Percentiles rank a stretch among this genome's conserved stretches.
These are phyloP conservation scores for Candolleomyces efflorescens DNA, from an alignment of 768 basidiomycete species.

Conservation along the genomic window DNA sequence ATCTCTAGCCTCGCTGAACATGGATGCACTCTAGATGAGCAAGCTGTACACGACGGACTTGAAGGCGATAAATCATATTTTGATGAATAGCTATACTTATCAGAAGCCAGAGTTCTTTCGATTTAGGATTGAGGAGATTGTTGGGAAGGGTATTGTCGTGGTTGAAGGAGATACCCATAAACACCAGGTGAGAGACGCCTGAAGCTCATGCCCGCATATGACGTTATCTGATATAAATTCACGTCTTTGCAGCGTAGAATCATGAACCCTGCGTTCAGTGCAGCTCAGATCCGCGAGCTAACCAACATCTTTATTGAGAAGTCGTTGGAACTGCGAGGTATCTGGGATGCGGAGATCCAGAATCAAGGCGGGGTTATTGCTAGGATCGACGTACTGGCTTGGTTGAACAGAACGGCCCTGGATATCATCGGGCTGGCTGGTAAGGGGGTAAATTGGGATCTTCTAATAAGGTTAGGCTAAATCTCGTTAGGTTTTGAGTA, in stretches of 20 bases:
- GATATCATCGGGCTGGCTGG: constrained; percentile 76
- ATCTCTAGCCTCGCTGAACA: no score
- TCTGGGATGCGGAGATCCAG: constrained; percentile 33
- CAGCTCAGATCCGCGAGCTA: constrained; percentile 50
- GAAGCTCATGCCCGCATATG: no score
- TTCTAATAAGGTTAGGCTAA: no score
- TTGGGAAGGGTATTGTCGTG: constrained; percentile 34
- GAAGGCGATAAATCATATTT: constrained; percentile 57
- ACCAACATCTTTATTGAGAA: constrained; percentile 24
- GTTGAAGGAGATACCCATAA: constrained; percentile 41
- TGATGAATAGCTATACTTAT: constrained; percentile 48
- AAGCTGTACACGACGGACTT: constrained; percentile 55
- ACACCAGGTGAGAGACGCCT: constrained; percentile 29
- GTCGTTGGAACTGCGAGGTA: constrained; percentile 39
- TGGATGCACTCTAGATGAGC: background rate
- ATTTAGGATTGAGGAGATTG: constrained; percentile 32
- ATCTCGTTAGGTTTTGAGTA: constrained; percentile 28
- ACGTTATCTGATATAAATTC: no score
- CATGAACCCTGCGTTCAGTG: constrained; percentile 58
- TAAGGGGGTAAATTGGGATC: no score
- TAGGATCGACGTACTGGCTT: constrained; percentile 55
- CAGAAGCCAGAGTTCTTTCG: constrained; percentile 45
- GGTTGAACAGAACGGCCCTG: constrained; percentile 63
- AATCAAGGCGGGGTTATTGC: constrained; percentile 18
- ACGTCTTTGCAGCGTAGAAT: no score